Conservation (phyloP, 2,329 filamentous ascomycete genomes). For the Cryphonectria radicalis region DNA sequence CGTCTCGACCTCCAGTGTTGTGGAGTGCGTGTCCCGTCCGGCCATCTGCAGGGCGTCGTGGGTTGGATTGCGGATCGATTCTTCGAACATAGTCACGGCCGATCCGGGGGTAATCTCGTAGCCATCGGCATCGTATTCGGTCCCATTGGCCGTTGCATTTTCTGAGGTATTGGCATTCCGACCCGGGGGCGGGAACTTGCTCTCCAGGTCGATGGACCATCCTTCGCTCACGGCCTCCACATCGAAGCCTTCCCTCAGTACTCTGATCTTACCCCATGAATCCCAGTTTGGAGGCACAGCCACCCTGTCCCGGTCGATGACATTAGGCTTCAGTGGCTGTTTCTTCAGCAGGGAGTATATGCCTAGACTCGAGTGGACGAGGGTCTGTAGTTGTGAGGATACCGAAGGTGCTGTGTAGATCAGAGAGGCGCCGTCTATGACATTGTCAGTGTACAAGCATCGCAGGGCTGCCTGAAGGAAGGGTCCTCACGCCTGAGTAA, state of each 20-base stretch:
- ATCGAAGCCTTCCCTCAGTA: constrained; percentile 89
- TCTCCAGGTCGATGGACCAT: constrained; percentile 84
- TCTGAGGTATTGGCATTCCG: constrained; percentile 28
- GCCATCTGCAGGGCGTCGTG: constrained; percentile 62
- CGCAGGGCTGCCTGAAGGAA: constrained; percentile 15
- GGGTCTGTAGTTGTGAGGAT: constrained; percentile 74
- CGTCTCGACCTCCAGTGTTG: constrained; percentile 64
- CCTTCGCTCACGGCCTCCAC: constrained; percentile 83
- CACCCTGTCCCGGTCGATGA: constrained; percentile 93
- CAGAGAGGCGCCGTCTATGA: constrained; percentile 76
- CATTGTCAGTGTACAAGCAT: constrained; percentile 33
- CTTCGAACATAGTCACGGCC: constrained; percentile 76
- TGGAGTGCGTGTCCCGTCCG: constrained; percentile 51
- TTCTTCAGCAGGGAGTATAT: constrained; percentile 83
- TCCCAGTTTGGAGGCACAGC: constrained; percentile 97
- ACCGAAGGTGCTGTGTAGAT: constrained; percentile 82
- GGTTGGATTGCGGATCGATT: constrained; percentile 76
- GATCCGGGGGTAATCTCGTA: constrained; percentile 52
- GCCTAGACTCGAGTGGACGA: constrained; percentile 83
- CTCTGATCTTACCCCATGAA: constrained; percentile 95
- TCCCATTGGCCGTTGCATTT: constrained; percentile 32
- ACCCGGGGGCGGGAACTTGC: constrained; percentile 46
- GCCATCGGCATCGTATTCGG: constrained; percentile 36
- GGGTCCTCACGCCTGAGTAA: constrained; percentile 75
- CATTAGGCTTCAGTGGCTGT: constrained; percentile 82